Base-by-base conservation (phyloP, 1,284 basidiomycete species). In the Trichosporon ovoides region DNA sequence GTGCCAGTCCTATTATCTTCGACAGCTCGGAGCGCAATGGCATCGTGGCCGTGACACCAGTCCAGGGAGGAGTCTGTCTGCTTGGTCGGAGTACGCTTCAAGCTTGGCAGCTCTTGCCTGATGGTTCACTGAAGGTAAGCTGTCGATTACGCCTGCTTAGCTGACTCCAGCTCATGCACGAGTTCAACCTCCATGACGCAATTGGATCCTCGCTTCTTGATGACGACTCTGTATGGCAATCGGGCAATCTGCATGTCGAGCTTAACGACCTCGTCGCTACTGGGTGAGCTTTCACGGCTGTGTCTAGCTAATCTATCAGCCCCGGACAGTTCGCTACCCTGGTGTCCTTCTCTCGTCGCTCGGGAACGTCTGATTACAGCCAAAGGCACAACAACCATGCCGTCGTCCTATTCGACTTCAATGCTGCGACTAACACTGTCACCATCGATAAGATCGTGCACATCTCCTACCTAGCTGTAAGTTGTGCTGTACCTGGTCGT, bases 11-110 rank as follows among this genome's bases (percentile, higher is more conserved):
- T 18, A 46, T 60, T 16, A 66, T 74, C 48, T 70, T 74, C 60
- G 51, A 58, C 19, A 57, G 54, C 33, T 64, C 67, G 10, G 70
- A 74, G 40, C 58, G 62, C 14, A 54, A 54, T 12, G 72, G 74
- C 1, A 64, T 76, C 43, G 62, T 56, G 4, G 67, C 67, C 9
- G 66, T 73, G 0, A 51, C 70, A 1, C 49, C 58, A 0, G 36
- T 56, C 0, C 22, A 60, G 12, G 62, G 59, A 10, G 60, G 67
- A 12, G 56, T 65, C 19, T 76, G 68, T 53, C 48, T 75, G 16
- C 56, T 76, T 51, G 72, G 68, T 10, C 60, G 61, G 19, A 60
- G 64, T 53, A 73, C 68, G 4, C 52, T 77, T 5, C 74, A 74
- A 54, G 69, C 68, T 51, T 77, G 74, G 74, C 38, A 55, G 2